Conservation (phyloP, 225 moss, liverwort and hornwort genomes). For the Asterella californica region DNA sequence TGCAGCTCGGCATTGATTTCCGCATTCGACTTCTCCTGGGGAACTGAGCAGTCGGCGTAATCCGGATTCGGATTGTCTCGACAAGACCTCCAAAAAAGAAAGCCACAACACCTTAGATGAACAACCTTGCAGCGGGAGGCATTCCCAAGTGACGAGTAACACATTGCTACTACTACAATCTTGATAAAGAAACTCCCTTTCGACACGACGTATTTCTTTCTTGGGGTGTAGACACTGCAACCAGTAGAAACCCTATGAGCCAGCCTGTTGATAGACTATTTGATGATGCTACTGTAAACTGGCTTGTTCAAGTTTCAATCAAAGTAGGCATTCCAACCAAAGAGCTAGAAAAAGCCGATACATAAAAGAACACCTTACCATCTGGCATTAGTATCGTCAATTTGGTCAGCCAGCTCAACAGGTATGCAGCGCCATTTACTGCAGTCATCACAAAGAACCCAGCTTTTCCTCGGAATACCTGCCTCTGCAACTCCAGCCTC, state of each 20-base stretch:
- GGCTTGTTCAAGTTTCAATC: background rate
- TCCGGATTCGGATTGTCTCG: constrained; percentile 74
- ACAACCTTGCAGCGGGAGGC: background rate
- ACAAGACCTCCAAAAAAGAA: constrained; percentile 62
- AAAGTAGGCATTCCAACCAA: background rate
- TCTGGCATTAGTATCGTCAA: constrained; percentile 69
- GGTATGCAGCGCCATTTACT: constrained; percentile 91
- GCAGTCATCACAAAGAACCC: constrained; percentile 91
- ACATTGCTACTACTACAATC: background rate
- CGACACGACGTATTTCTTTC: background rate
- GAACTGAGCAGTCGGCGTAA: constrained; percentile 69
- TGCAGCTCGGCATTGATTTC: constrained; percentile 84
- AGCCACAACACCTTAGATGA: background rate
- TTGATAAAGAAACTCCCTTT: background rate
- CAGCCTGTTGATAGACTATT: background rate
- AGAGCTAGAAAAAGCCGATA: background rate
- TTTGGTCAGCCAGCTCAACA: constrained; percentile 81
- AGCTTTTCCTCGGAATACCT: constrained; percentile 59
- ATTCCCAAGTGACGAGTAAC: background rate
- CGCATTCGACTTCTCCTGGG: constrained; percentile 83
- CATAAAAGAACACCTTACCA: constrained; percentile 42
- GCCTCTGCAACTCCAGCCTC: constrained; percentile 46
- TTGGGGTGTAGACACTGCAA: background rate
- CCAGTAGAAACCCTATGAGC: background rate
- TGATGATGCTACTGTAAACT: background rate